A percentile compares a stretch with the other conserved stretches of the same genome.
Conservation (phyloP, 169 alveolate species). For the Toxoplasma gondii region DNA sequence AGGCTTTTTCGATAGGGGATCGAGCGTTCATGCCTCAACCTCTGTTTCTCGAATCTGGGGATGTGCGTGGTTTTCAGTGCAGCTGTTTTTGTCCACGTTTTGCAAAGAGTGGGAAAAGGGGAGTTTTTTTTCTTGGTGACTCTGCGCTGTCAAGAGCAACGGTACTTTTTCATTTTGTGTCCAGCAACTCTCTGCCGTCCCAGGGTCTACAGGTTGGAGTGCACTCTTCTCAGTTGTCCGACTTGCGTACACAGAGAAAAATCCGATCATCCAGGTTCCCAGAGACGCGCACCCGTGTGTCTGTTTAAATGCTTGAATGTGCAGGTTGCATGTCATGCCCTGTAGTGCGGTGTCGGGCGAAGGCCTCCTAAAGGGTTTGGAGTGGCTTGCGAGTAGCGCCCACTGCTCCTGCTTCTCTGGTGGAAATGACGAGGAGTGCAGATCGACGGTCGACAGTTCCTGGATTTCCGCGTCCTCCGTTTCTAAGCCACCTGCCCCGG, state of each 20-base stretch:
- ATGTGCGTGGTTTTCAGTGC: too few relatives aligned
- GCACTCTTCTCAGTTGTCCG: too few relatives aligned
- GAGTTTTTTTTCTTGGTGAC: too few relatives aligned
- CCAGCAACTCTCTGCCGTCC: too few relatives aligned
- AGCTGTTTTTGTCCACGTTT: too few relatives aligned
- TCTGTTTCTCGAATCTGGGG: too few relatives aligned
- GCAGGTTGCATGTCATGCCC: slow-evolving; percentile 8
- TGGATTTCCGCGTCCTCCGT: background rate
- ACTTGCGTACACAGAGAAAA: too few relatives aligned
- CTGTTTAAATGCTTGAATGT: background rate
- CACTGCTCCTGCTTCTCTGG: background rate
- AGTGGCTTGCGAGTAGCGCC: slow-evolving; percentile 9
- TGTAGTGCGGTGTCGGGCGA: slow-evolving; percentile 34
- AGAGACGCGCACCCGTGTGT: background rate
- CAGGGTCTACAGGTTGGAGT: too few relatives aligned
- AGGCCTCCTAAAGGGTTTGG: slow-evolving; percentile 11
- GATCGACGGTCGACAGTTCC: background rate
- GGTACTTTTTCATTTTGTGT: too few relatives aligned
- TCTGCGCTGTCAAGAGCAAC: too few relatives aligned
- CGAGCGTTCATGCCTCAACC: background rate
- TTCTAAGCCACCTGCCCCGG: background rate
- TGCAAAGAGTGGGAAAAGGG: too few relatives aligned
- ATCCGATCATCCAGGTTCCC: too few relatives aligned
- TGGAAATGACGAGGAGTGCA: background rate
- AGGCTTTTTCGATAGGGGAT: background rate